These are phyloP conservation scores for Wickerhamomyces rabaulensis DNA, from an alignment of 805 yeast species.

Conservation along the genomic window DNA sequence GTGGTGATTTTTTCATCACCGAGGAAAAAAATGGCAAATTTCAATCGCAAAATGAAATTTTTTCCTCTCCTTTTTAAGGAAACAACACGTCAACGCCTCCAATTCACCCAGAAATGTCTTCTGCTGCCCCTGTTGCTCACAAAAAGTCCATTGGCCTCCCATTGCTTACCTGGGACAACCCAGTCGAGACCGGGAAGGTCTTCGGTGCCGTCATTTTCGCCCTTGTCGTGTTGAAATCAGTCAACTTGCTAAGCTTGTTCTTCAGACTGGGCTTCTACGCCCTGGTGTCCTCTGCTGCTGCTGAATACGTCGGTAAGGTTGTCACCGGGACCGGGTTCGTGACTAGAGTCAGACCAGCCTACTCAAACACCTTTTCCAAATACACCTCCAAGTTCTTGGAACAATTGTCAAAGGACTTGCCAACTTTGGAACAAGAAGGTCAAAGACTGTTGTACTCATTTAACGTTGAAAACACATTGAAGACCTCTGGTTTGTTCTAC, in stretches of 20 bases:
- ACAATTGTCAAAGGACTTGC: conserved; percentile 38
- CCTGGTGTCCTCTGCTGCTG: conserved; percentile 59
- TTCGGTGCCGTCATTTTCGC: conserved; percentile 57
- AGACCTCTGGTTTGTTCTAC: conserved; percentile 64
- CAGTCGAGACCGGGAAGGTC: conserved; percentile 70
- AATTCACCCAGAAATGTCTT: background rate
- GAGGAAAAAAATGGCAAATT: background rate
- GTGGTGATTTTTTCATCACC: background rate
- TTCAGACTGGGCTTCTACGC: conserved; percentile 56
- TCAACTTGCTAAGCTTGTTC: conserved; percentile 56
- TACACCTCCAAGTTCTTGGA: conserved; percentile 37
- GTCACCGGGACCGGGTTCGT: conserved; percentile 77
- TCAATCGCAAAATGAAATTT: background rate
- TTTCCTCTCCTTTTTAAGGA: background rate
- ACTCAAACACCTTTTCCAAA: conserved; percentile 33
- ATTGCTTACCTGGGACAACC: conserved; percentile 71
- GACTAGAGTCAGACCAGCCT: conserved; percentile 67
- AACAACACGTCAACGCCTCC: background rate
- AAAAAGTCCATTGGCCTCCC: conserved; percentile 12
- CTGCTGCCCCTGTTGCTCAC: background rate
- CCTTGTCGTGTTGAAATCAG: conserved; percentile 53
- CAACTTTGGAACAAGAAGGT: conserved; percentile 44
- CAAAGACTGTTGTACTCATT: conserved; percentile 61
- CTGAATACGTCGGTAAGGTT: conserved; percentile 71
- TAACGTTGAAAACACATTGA: conserved; percentile 67